Conservation (phyloP, 2,329 filamentous ascomycete genomes). For the Fonsecaea pedrosoi region DNA sequence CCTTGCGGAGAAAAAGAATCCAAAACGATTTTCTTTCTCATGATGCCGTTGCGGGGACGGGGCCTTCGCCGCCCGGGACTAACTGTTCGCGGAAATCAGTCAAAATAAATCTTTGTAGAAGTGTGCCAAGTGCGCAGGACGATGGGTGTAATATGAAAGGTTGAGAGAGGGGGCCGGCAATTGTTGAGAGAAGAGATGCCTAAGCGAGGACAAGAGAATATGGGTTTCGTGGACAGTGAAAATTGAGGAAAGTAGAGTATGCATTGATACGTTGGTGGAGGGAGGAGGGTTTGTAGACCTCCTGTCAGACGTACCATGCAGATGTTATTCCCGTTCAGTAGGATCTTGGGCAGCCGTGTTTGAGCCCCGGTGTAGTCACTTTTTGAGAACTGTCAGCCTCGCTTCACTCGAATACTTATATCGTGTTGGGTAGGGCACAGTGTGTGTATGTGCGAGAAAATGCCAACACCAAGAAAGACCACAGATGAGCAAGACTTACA, state of each 20-base stretch:
- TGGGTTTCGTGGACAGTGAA: too few species aligned
- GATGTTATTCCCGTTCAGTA: constrained; percentile 97
- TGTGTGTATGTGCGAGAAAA: not conserved
- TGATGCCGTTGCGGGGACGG: constrained; percentile 42
- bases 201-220: too few species aligned
- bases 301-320: constrained; percentile 82
- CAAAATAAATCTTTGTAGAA: too few species aligned
- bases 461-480: not conserved
- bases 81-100: constrained; percentile 57
- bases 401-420: not conserved
- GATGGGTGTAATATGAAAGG: not conserved
- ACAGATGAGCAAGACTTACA: constrained; percentile 62
- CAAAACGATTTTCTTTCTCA: not conserved
- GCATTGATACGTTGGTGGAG: not conserved
- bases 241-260: not conserved
- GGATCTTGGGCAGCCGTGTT: constrained; percentile 89
- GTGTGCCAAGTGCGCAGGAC: not conserved
- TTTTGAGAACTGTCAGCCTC: constrained; percentile 2
- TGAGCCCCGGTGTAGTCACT: constrained; percentile 84
- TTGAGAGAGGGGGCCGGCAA: too few species aligned
- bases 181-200: too few species aligned
- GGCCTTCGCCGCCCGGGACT: constrained; percentile 79
- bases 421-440: not conserved
- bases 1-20: too few species aligned
- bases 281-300: not conserved